Evolutionary conservation across 208 protist species (phyloP).

Genomic region (Acanthamoeba triangularis): DNA sequence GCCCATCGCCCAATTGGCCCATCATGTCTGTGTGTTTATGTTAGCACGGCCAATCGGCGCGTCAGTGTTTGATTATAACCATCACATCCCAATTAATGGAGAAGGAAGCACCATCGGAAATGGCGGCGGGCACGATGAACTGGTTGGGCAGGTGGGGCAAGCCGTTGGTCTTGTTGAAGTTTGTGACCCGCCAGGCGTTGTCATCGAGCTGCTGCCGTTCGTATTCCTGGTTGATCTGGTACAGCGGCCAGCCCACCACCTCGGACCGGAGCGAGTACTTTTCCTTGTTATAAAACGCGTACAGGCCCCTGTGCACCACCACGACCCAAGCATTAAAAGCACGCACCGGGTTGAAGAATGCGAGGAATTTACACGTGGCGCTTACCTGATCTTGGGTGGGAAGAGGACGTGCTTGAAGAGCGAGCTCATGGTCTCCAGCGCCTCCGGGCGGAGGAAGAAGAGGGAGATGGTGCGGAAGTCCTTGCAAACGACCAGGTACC

Average conservation of each 20-base stretch:
- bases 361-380: not conserved
- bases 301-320: not conserved
- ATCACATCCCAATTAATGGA: not conserved
- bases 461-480: constrained; percentile 45
- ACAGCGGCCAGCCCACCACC: constrained; percentile 57
- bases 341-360: not conserved
- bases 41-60: not conserved
- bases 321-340: not conserved
- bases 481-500: constrained; percentile 16
- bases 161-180: not conserved
- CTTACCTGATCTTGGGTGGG: not conserved
- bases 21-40: not conserved
- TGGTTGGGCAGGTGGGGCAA: not conserved
- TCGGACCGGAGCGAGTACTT: not conserved
- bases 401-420: constrained; percentile 56
- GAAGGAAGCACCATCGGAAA: not conserved
- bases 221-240: constrained; percentile 24
- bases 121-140: constrained; percentile 36
- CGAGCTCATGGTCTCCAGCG: not conserved
- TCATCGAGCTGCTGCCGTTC: not conserved
- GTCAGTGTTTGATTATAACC: not conserved
- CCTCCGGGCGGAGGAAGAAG: not conserved
- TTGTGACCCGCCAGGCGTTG: not conserved
- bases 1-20: not conserved
- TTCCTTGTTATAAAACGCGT: constrained; percentile 65